Percentiles rank a stretch among this genome's conserved stretches.
These are phyloP conservation scores for Trypanosoma lewisi DNA, from an alignment of 208 protist species.

Conservation along the genomic window DNA sequence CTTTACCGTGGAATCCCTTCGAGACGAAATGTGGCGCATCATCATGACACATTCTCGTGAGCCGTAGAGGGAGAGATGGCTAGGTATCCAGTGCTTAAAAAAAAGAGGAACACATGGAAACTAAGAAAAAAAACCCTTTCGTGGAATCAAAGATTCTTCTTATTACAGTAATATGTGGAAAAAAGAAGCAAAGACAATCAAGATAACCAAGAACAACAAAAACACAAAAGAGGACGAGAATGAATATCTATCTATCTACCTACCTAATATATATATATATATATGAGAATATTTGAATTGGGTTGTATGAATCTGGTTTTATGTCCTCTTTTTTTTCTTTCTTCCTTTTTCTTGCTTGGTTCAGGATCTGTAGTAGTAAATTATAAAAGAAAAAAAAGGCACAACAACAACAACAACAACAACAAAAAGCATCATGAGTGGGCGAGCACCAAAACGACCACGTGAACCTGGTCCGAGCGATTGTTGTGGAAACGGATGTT, in stretches of 20 bases:
- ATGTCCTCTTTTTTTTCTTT: too few species aligned
- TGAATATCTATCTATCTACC: too few species aligned
- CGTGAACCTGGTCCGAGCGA: slow-evolving; percentile 69
- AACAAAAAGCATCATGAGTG: slow-evolving; percentile 16
- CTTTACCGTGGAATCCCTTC: slow-evolving; percentile 61
- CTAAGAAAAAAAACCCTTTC: not conserved
- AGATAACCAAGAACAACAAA: not conserved
- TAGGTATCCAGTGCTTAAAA: not conserved
- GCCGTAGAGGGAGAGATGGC: not conserved
- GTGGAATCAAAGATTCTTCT: not conserved
- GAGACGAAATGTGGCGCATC: slow-evolving; percentile 76
- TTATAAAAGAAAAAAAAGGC: not conserved
- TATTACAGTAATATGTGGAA: not conserved
- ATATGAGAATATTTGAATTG: not conserved
- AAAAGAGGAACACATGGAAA: not conserved
- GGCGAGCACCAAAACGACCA: slow-evolving; percentile 36
- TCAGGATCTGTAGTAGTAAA: not conserved
- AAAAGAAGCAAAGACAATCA: not conserved
- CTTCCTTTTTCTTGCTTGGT: slow-evolving; percentile 5
- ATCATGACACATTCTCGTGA: slow-evolving; percentile 52
- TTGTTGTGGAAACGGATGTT: slow-evolving; percentile 85
- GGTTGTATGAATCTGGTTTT: not conserved
- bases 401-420: not conserved
- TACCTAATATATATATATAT: too few species aligned
- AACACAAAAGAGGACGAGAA: not conserved